Percentiles rank a stretch among this genome's conserved stretches.
Conservation (phyloP, 371 early-diverging fungal species). For the Neoconidiobolus thromboides region DNA sequence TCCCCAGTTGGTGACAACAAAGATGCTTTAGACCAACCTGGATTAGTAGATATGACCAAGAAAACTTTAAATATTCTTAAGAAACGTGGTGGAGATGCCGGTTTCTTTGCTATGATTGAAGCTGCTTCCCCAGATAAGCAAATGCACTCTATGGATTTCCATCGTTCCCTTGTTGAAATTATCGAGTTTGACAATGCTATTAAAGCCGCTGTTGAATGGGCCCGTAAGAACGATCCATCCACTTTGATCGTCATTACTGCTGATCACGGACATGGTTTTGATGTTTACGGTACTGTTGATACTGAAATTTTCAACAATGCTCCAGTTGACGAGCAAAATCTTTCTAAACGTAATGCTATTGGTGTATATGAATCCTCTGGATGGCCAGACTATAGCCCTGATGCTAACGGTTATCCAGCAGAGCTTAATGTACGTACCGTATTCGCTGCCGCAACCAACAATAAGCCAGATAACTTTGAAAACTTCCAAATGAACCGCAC, state of each 20-base stretch:
- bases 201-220: conserved; percentile 34
- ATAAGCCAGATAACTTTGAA: conserved; percentile 32
- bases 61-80: conserved; percentile 37
- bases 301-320: conserved; percentile 17
- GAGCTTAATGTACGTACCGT: conserved; percentile 31
- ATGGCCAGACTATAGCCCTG: conserved; percentile 42
- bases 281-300: conserved; percentile 53
- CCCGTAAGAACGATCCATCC: conserved; percentile 30
- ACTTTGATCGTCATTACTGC: conserved; percentile 52
- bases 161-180: conserved; percentile 46
- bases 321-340: conserved; percentile 10
- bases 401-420: conserved; percentile 48
- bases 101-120: conserved; percentile 58
- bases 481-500: conserved; percentile 27
- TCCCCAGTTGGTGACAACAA: conserved; percentile 26
- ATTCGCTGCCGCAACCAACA: conserved; percentile 40
- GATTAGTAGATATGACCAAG: conserved; percentile 41
- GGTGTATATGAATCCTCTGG: conserved; percentile 43
- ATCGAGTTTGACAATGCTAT: conserved; percentile 51
- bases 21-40: conserved; percentile 42
- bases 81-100: conserved; percentile 39
- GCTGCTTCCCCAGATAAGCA: conserved; percentile 54
- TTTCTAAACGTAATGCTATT: conserved; percentile 34
- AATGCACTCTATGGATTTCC: conserved; percentile 47
- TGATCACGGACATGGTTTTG: conserved; percentile 52